Percentiles rank a stretch among this genome's conserved stretches.
These are phyloP conservation scores for Kwoniella europaea DNA, from an alignment of 768 basidiomycete species.

Conservation along the genomic window DNA sequence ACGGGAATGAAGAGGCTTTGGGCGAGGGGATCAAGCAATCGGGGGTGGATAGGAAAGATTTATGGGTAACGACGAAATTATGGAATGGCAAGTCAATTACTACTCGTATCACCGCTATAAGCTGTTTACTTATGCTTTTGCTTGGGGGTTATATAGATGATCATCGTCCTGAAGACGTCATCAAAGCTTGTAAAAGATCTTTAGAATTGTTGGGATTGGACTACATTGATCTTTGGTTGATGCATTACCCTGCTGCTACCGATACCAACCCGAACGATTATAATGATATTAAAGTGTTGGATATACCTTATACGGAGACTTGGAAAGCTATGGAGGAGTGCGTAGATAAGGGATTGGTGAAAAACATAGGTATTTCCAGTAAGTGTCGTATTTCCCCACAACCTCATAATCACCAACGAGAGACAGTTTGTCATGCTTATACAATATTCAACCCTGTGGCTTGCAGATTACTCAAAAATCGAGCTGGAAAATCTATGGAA, in stretches of 20 bases:
- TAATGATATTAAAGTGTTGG: conserved; percentile 59
- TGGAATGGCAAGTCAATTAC: conserved; percentile 17
- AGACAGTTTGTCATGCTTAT: background rate
- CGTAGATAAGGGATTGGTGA: conserved; percentile 72
- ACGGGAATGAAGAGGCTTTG: conserved; percentile 45
- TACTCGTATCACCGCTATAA: background rate
- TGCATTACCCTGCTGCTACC: conserved; percentile 67
- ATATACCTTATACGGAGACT: conserved; percentile 61
- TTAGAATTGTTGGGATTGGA: conserved; percentile 50
- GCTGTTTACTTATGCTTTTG: background rate
- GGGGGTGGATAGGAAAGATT: conserved; percentile 25
- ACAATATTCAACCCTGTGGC: background rate
- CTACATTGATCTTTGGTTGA: conserved; percentile 77
- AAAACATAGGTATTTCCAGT: conserved; percentile 79
- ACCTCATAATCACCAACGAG: background rate
- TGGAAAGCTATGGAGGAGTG: conserved; percentile 80
- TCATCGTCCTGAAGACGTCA: conserved; percentile 69
- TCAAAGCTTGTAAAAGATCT: conserved; percentile 64
- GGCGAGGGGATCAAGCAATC: conserved; percentile 30
- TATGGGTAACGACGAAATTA: conserved; percentile 50
- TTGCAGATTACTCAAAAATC: conserved; percentile 66
- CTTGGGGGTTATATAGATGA: conserved; percentile 13
- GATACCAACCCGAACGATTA: conserved; percentile 59
- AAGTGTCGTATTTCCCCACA: background rate
- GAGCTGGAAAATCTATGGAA: conserved; percentile 52